Evolutionary conservation across 2,329 filamentous ascomycete genomes (phyloP).

Genomic region (Aurifilum marmelostoma): DNA sequence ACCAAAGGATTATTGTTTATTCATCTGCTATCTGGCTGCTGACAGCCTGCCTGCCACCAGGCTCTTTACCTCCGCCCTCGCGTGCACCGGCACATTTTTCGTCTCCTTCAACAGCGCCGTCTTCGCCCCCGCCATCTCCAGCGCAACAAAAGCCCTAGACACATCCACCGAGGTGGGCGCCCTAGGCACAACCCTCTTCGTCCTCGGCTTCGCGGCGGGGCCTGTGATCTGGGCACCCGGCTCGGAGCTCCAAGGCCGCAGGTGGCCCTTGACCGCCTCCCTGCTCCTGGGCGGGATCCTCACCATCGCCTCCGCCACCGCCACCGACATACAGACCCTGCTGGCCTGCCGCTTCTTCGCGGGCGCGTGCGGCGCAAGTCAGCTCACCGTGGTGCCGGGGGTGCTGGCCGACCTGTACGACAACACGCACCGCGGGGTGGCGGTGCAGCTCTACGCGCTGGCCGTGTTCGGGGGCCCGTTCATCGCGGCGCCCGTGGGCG

Average conservation of each 20-base stretch:
- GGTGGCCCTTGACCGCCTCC: conserved; percentile 37
- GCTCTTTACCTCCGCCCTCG: conserved; percentile 26
- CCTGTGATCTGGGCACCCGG: conserved; percentile 38
- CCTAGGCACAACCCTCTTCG: conserved; percentile 43
- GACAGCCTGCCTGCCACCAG: conserved; percentile 14
- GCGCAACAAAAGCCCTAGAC: conserved; percentile 16
- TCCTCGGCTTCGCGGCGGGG: conserved; percentile 43
- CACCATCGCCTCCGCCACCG: conserved; percentile 41
- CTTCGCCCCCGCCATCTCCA: conserved; percentile 26
- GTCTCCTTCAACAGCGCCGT: conserved; percentile 30
- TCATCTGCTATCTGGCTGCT: neutral
- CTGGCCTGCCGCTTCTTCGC: conserved; percentile 23
- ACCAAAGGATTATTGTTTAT: no score
- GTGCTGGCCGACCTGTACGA: conserved; percentile 23
- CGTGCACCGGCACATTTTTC: conserved; percentile 28
- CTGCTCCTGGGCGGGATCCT: conserved; percentile 40
- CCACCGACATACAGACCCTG: conserved; percentile 38
- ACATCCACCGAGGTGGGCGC: conserved; percentile 37
- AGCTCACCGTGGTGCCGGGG: conserved; percentile 24
- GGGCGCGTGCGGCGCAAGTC: conserved; percentile 21
- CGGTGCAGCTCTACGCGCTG: conserved; percentile 23
- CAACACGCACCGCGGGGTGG: conserved; percentile 24
- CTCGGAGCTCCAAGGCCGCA: conserved; percentile 42
- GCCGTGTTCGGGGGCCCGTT: conserved; percentile 26
- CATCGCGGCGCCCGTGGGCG: conserved; percentile 18